Conservation (phyloP, 164 flowering plant genomes). For the Santalum album region DNA sequence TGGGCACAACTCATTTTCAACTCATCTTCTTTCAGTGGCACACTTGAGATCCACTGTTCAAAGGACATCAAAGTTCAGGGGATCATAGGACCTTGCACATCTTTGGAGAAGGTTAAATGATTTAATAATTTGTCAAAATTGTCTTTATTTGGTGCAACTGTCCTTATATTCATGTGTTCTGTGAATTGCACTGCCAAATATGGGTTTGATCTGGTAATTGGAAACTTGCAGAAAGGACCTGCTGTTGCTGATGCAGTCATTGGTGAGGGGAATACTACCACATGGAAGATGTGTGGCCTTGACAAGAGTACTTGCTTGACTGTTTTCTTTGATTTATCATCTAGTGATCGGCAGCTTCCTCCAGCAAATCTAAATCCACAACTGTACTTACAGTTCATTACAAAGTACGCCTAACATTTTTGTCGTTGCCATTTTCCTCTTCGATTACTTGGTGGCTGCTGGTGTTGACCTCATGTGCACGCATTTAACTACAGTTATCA, state of each 20-base stretch:
- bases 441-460: not conserved
- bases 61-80: conserved; percentile 96
- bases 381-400: conserved; percentile 72
- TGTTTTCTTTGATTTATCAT: conserved; percentile 79
- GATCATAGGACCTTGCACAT: conserved; percentile 89
- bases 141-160: too few species aligned
- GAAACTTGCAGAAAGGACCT: conserved; percentile 83
- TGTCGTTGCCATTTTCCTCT: not conserved
- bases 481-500: conserved; percentile 58
- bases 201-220: conserved; percentile 10
- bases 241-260: conserved; percentile 67
- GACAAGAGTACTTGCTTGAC: conserved; percentile 87
- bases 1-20: not conserved
- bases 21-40: conserved; percentile 48
- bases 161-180: too few species aligned
- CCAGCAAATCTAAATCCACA: conserved; percentile 53
- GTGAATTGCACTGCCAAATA: not conserved
- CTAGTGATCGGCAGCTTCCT: conserved; percentile 57
- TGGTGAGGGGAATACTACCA: conserved; percentile 90
- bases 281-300: conserved; percentile 97
- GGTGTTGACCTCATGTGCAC: not conserved
- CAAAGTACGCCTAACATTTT: conserved; percentile 66
- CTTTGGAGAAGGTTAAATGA: conserved; percentile 76
- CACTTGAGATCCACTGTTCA: conserved; percentile 79
- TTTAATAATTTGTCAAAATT: not conserved